Percentiles rank a stretch among this genome's conserved stretches.
Evolutionary conservation across 2,329 filamentous ascomycete species (phyloP).

Genomic region (Diaporthe aspalathi): DNA sequence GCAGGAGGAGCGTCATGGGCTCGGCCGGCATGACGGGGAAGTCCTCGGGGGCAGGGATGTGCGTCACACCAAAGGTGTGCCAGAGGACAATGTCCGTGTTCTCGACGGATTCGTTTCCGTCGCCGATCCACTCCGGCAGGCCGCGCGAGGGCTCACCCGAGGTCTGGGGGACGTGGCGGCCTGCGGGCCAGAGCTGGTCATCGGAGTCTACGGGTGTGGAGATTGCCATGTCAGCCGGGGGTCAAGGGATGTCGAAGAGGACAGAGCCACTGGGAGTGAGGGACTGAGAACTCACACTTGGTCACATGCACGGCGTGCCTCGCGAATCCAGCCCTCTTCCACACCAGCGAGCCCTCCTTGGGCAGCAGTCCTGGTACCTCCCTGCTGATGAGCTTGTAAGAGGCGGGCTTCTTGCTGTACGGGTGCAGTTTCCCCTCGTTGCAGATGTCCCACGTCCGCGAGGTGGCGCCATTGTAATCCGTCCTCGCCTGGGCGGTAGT

Average conservation of each 20-base stretch:
- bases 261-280: too few relatives aligned
- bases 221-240: constrained; percentile 13
- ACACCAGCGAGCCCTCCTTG: constrained; percentile 83
- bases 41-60: constrained; percentile 90
- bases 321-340: constrained; percentile 90
- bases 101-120: constrained; percentile 75
- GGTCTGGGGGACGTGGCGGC: constrained; percentile 88
- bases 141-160: constrained; percentile 81
- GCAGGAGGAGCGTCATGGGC: constrained; percentile 82
- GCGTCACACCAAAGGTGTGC: constrained; percentile 93
- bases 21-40: constrained; percentile 93
- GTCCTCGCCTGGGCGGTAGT: constrained; percentile 77
- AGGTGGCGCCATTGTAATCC: constrained; percentile 84
- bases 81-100: constrained; percentile 90
- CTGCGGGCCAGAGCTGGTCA: constrained; percentile 85
- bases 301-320: constrained; percentile 90
- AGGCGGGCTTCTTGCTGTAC: constrained; percentile 84
- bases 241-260: not conserved
- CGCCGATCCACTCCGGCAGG: constrained; percentile 80
- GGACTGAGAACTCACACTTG: constrained; percentile 72
- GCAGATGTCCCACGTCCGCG: constrained; percentile 89
- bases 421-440: constrained; percentile 88
- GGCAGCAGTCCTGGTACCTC: constrained; percentile 84
- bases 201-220: constrained; percentile 70
- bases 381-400: constrained; percentile 90